Evolutionary conservation across 2,329 filamentous ascomycete genomes (phyloP).

Genomic region (Clathrospora elynae): DNA sequence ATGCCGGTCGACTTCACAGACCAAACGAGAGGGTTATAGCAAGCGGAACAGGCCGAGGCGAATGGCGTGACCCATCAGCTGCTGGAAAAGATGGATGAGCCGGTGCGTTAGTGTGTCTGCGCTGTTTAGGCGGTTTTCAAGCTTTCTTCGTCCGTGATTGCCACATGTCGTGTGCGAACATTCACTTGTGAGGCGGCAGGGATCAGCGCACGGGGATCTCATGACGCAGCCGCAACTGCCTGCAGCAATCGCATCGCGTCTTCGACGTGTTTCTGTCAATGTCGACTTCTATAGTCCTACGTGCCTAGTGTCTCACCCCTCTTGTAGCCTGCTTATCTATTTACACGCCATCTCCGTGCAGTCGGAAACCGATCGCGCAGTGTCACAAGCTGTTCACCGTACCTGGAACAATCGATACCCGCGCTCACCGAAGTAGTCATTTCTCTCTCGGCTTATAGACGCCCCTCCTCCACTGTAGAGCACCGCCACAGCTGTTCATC

Average conservation of each 20-base stretch:
- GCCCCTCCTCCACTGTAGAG: neutral
- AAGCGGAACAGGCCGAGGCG: conserved; percentile 33
- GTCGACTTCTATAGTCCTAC: conserved; percentile 19
- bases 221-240: conserved; percentile 33
- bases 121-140: conserved; percentile 16
- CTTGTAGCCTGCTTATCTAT: too few species aligned
- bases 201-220: conserved; percentile 25
- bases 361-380: too few species aligned
- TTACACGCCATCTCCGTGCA: too few species aligned
- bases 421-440: too few species aligned
- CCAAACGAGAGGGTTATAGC: conserved; percentile 12
- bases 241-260: conserved; percentile 31
- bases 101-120: conserved; percentile 13
- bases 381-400: neutral
- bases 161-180: conserved; percentile 27
- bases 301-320: conserved; percentile 1
- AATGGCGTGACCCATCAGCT: conserved; percentile 26
- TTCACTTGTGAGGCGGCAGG: conserved; percentile 30
- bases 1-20: neutral
- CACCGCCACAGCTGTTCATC: conserved; percentile 4
- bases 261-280: conserved; percentile 31
- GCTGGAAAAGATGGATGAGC: conserved; percentile 1
- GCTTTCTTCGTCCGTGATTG: conserved; percentile 27
- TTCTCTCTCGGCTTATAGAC: neutral
- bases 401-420: too few species aligned